Evolutionary conservation across 306 rosid species (phyloP).

Genomic region (Trifolium subterraneum): DNA sequence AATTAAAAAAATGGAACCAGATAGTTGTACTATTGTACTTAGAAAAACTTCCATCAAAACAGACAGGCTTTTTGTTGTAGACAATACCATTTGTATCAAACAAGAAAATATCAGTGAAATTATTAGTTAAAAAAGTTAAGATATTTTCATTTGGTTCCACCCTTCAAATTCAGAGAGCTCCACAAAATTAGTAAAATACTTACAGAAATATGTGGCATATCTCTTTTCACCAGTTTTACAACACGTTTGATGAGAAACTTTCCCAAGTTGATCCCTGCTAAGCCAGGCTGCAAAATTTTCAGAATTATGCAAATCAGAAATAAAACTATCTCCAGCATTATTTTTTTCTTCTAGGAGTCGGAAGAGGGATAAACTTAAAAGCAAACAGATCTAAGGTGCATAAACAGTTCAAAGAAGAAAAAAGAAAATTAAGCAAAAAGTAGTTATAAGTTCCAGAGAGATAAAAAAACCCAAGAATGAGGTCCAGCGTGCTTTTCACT

Average conservation of each 20-base stretch:
- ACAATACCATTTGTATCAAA: conserved; percentile 34
- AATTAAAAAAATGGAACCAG: conserved; percentile 32
- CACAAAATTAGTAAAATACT: conserved; percentile 49
- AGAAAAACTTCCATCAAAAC: conserved; percentile 25
- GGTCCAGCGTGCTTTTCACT: conserved; percentile 40
- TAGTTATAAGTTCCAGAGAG: conserved; percentile 24
- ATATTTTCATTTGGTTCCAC: conserved; percentile 8
- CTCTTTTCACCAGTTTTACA: conserved; percentile 83
- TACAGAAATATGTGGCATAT: conserved; percentile 85
- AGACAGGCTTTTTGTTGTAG: conserved; percentile 12
- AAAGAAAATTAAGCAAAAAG: conserved; percentile 25
- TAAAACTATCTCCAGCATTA: conserved; percentile 14
- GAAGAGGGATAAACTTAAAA: conserved; percentile 31
- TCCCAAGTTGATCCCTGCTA: conserved; percentile 92
- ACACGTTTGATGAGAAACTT: conserved; percentile 94
- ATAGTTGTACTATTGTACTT: conserved; percentile 28
- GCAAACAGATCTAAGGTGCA: conserved; percentile 38
- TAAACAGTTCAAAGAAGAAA: conserved; percentile 21
- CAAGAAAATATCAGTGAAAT: background rate
- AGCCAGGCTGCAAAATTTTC: conserved; percentile 78
- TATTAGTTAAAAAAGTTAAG: background rate
- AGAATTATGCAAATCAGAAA: conserved; percentile 41
- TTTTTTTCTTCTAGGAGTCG: conserved; percentile 15
- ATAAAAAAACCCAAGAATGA: conserved; percentile 29
- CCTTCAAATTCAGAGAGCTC: conserved; percentile 36